Evolutionary conservation across 331 rosid genomes (phyloP).

Genomic region (Spiraea crenata): DNA sequence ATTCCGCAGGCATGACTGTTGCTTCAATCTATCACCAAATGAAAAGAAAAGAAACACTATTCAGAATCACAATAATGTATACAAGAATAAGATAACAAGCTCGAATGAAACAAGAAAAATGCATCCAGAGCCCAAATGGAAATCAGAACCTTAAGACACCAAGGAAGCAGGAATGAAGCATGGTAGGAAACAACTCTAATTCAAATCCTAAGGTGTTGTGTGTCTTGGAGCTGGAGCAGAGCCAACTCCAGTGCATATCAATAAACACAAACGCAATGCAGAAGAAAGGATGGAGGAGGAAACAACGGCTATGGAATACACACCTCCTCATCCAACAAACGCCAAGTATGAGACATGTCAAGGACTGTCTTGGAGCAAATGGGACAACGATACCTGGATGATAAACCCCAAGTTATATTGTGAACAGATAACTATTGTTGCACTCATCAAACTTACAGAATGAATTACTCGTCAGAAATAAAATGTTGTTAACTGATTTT

Average conservation of each 20-base stretch:
- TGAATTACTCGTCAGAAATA: neutral
- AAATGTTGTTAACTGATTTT: conserved; percentile 45
- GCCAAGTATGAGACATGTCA: conserved; percentile 50
- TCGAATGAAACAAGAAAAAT: neutral
- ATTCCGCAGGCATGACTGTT: conserved; percentile 53
- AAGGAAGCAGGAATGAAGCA: neutral
- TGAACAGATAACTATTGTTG: conserved; percentile 4
- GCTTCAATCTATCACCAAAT: conserved; percentile 44
- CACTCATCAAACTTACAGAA: neutral
- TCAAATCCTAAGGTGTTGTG: neutral
- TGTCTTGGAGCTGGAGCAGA: neutral
- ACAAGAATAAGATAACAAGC: neutral
- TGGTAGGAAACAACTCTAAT: neutral
- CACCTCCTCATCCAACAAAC: conserved; percentile 47
- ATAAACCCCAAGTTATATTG: conserved; percentile 22
- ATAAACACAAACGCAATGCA: neutral
- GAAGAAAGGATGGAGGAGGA: neutral
- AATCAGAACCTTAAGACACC: neutral
- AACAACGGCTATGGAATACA: neutral
- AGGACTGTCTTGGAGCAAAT: conserved; percentile 55
- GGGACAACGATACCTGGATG: conserved; percentile 66
- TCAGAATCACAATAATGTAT: conserved; percentile 6
- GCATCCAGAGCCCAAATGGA: neutral
- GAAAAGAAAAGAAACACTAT: conserved; percentile 9
- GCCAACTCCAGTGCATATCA: neutral